Conservation (phyloP, 768 basidiomycete species). For the Austroboletus eburneus region DNA sequence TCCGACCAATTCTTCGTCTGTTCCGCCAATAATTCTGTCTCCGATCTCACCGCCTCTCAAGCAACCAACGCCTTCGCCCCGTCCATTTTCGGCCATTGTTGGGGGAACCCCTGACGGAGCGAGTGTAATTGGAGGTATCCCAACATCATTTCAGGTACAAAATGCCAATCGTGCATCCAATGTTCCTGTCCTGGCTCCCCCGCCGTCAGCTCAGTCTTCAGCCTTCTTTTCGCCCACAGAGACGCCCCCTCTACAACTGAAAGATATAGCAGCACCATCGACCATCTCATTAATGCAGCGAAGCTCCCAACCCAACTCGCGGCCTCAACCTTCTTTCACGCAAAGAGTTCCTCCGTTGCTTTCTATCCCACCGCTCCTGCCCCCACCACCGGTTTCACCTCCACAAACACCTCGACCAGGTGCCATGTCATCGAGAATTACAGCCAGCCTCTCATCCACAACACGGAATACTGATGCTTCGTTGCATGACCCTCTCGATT, state of each 20-base stretch:
- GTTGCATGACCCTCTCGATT: conserved; percentile 22
- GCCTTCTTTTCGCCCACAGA: conserved; percentile 13
- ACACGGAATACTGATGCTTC: conserved; percentile 2
- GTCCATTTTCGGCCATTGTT: conserved; percentile 8
- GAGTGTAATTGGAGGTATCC: not conserved
- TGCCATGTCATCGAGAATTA: conserved; percentile 2
- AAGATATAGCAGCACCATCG: conserved; percentile 1
- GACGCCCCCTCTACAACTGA: conserved; percentile 10
- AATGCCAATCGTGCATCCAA: conserved; percentile 1
- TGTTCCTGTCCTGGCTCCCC: conserved; percentile 16
- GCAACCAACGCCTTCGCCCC: conserved; percentile 21
- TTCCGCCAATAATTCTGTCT: conserved; percentile 44
- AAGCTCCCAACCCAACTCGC: conserved; percentile 16
- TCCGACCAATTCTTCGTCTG: conserved; percentile 39
- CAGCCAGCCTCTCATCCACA: conserved; percentile 9
- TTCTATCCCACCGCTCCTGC: conserved; percentile 27
- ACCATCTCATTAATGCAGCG: conserved; percentile 11
- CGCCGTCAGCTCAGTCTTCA: conserved; percentile 32
- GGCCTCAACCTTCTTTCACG: conserved; percentile 20
- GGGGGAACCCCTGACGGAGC: not conserved
- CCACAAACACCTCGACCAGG: conserved; percentile 31
- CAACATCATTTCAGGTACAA: not conserved
- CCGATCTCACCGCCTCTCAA: conserved; percentile 37
- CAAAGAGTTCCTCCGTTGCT: conserved; percentile 20
- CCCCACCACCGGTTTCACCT: conserved; percentile 28